Percentiles rank a stretch among this genome's conserved stretches.
phyloP scores from a whole-genome alignment of 331 rosid species.

The Rhamnella rubrinervis region DNA sequence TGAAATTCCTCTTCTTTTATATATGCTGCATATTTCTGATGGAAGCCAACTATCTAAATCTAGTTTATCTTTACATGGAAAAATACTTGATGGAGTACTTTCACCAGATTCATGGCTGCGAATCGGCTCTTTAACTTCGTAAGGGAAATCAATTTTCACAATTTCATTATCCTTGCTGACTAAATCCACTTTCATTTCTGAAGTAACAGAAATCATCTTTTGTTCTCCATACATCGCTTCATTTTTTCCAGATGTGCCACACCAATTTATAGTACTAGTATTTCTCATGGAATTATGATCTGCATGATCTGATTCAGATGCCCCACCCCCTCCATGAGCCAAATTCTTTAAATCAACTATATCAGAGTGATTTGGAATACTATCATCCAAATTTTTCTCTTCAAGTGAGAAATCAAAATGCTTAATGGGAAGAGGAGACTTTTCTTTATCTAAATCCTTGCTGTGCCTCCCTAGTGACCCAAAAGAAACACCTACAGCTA shows the following conservation, averaged over 20 bases:
- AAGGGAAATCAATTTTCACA: constrained; percentile 40
- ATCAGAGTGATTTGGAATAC: constrained; percentile 28
- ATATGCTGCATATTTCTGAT: constrained; percentile 75
- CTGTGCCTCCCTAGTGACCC: constrained; percentile 41
- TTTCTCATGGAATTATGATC: constrained; percentile 13
- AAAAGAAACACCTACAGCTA: constrained; percentile 29
- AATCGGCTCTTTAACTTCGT: constrained; percentile 28
- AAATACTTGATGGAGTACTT: constrained; percentile 69
- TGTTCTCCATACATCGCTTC: constrained; percentile 34
- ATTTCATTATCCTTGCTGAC: constrained; percentile 32
- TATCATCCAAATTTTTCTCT: constrained; percentile 55
- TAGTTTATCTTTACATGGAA: constrained; percentile 44
- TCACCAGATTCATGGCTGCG: constrained; percentile 41
- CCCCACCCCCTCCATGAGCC: constrained; percentile 32
- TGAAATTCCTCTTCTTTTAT: constrained; percentile 76
- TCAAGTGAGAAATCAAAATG: constrained; percentile 87
- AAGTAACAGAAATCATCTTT: constrained; percentile 33
- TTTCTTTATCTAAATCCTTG: constrained; percentile 49
- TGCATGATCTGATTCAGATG: constrained; percentile 33
- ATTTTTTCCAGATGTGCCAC: constrained; percentile 30
- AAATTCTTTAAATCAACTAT: constrained; percentile 27
- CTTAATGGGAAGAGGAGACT: constrained; percentile 68
- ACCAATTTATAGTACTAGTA: constrained; percentile 6
- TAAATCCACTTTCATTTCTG: constrained; percentile 23
- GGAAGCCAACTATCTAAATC: constrained; percentile 78